Percentiles rank a stretch among this genome's conserved stretches.
Conservation (phyloP, 768 basidiomycete genomes). For the Clathrus columnatus region DNA sequence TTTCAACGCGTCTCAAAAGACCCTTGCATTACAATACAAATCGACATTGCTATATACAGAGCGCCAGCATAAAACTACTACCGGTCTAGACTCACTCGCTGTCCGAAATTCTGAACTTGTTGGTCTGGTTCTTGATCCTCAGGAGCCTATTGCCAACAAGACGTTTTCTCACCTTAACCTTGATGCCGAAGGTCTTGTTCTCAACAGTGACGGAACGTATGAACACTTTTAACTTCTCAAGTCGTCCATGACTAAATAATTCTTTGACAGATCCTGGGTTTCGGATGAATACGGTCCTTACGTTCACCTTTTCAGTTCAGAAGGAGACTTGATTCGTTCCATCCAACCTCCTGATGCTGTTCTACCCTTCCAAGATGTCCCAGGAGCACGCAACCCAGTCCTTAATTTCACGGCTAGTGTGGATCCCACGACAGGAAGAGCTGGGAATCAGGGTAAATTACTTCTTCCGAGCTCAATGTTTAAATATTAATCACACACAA, state of each 20-base stretch:
- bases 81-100: conserved; percentile 44
- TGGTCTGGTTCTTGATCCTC: conserved; percentile 27
- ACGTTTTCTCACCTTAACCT: conserved; percentile 39
- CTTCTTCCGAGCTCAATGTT: not conserved
- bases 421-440: conserved; percentile 45
- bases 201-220: conserved; percentile 50
- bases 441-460: conserved; percentile 42
- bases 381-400: conserved; percentile 24
- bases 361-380: conserved; percentile 32
- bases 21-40: conserved; percentile 41
- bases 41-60: conserved; percentile 45
- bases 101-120: conserved; percentile 30
- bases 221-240: conserved; percentile 12
- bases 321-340: conserved; percentile 42
- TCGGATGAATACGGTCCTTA: conserved; percentile 66
- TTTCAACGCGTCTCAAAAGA: conserved; percentile 42
- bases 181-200: conserved; percentile 52
- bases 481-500: not conserved
- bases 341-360: conserved; percentile 53
- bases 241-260: not conserved
- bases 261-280: conserved; percentile 44
- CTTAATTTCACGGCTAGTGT: conserved; percentile 44
- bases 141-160: conserved; percentile 37
- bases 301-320: conserved; percentile 43
- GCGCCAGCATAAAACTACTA: conserved; percentile 35